Conservation (phyloP, 1,284 basidiomycete species). For the Melampsora larici-populina region DNA sequence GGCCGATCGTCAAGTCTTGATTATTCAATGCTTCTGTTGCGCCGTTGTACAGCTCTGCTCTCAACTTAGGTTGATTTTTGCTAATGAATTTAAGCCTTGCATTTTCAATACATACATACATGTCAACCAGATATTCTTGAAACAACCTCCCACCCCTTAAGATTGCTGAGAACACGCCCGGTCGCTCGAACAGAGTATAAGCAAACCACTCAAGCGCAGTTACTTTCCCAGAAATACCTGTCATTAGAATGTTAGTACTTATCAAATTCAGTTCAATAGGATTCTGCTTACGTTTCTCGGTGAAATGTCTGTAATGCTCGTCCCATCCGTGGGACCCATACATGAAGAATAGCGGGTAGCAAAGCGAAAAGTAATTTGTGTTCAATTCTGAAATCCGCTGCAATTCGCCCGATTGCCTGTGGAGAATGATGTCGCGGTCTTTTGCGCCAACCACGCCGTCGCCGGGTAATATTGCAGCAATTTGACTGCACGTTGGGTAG, state of each 20-base stretch:
- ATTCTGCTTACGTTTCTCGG: not conserved
- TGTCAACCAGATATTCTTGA: too few relatives aligned
- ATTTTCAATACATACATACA: too few relatives aligned
- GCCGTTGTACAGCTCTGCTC: not conserved
- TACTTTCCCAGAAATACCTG: not conserved
- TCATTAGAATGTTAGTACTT: too few relatives aligned
- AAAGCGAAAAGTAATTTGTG: too few relatives aligned
- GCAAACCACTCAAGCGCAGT: not conserved
- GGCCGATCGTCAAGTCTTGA: not conserved
- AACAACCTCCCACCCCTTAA: too few relatives aligned
- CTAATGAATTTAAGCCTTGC: not conserved
- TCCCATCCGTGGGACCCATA: slow-evolving; percentile 1
- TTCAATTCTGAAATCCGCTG: not conserved
- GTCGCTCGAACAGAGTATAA: not conserved
- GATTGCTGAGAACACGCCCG: not conserved
- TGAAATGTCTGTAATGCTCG: not conserved
- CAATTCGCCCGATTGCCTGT: not conserved
- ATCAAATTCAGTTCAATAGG: too few relatives aligned
- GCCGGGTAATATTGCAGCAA: not conserved
- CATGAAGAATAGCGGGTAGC: slow-evolving; percentile 6
- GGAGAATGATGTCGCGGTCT: not conserved
- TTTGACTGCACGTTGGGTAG: not conserved
- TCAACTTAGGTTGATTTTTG: not conserved
- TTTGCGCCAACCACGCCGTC: not conserved
- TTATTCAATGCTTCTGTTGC: not conserved